These are phyloP conservation scores for Fraxinus sp. DNA, from an alignment of 305 asterid species.

Conservation along the genomic window DNA sequence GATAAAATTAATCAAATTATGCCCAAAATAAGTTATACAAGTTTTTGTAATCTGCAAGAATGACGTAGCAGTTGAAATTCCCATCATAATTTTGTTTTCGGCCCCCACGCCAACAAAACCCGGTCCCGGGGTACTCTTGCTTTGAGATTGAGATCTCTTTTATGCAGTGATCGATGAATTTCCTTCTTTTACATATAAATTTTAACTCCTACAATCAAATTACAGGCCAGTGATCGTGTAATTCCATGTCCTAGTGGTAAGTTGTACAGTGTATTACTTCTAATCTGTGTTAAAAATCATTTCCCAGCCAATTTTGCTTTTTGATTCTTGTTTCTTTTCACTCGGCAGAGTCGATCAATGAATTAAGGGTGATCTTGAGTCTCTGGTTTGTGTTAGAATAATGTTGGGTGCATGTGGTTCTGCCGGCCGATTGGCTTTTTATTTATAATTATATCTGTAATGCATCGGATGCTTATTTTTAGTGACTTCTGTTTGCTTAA, in stretches of 20 bases:
- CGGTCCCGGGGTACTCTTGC: background rate
- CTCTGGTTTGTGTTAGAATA: background rate
- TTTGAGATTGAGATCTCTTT: conserved; percentile 1
- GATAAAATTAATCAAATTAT: background rate
- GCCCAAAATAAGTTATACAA: background rate
- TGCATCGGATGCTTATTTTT: background rate
- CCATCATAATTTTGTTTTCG: background rate
- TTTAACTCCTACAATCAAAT: background rate
- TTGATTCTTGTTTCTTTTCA: background rate
- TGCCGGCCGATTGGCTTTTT: background rate
- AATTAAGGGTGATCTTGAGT: background rate
- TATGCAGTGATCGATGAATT: conserved; percentile 1
- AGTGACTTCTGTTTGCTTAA: background rate
- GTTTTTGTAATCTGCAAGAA: conserved; percentile 1
- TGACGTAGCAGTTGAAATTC: background rate
- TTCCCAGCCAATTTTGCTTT: background rate
- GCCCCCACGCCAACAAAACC: conserved; percentile 2
- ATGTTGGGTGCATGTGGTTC: background rate
- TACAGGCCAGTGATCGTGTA: background rate
- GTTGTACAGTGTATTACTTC: background rate
- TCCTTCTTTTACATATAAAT: background rate
- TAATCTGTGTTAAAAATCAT: background rate
- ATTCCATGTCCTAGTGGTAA: conserved; percentile 12
- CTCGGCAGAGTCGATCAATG: background rate
- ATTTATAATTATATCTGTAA: background rate